Percentiles rank a stretch among this genome's conserved stretches.
phyloP scores from a whole-genome alignment of 352 stramenopile species.

The Phytophthora kernoviae region DNA sequence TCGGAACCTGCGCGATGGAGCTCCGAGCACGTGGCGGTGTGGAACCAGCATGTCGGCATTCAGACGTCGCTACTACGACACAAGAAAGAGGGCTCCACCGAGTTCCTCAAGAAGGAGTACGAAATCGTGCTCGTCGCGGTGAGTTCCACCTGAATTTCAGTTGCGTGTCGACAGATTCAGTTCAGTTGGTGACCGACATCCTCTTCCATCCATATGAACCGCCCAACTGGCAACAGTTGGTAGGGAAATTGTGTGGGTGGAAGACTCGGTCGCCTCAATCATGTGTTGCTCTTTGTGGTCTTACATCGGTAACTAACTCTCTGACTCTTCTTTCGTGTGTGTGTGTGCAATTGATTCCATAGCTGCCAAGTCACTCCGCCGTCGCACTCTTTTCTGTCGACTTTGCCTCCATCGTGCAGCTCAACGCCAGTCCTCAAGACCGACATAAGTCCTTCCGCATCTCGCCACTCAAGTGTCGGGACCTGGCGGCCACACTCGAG shows the following conservation, averaged over 20 bases:
- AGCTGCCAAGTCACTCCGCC: conserved; percentile 81
- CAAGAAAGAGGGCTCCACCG: conserved; percentile 40
- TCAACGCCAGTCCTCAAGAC: conserved; percentile 35
- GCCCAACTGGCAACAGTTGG: conserved; percentile 1
- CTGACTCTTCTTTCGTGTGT: conserved; percentile 18
- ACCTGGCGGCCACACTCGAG: conserved; percentile 73
- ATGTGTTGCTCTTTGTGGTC: conserved; percentile 9
- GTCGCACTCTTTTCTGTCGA: conserved; percentile 79
- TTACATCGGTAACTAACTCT: conserved; percentile 16
- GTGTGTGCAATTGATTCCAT: conserved; percentile 6
- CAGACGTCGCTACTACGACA: conserved; percentile 75
- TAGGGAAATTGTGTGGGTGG: conserved; percentile 1
- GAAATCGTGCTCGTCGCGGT: conserved; percentile 82
- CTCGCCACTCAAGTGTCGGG: conserved; percentile 74
- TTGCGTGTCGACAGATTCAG: background rate
- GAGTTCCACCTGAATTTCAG: conserved; percentile 13
- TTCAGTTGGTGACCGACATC: background rate
- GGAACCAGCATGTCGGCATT: conserved; percentile 80
- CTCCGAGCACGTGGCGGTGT: conserved; percentile 69
- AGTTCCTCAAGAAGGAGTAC: conserved; percentile 84
- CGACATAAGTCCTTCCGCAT: conserved; percentile 63
- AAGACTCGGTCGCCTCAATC: conserved; percentile 1
- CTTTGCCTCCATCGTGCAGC: conserved; percentile 74
- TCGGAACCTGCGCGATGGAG: conserved; percentile 72
- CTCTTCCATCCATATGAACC: conserved; percentile 10